phyloP scores from a whole-genome alignment of 352 stramenopile genomes.

The Phytopythium mirpurense region DNA sequence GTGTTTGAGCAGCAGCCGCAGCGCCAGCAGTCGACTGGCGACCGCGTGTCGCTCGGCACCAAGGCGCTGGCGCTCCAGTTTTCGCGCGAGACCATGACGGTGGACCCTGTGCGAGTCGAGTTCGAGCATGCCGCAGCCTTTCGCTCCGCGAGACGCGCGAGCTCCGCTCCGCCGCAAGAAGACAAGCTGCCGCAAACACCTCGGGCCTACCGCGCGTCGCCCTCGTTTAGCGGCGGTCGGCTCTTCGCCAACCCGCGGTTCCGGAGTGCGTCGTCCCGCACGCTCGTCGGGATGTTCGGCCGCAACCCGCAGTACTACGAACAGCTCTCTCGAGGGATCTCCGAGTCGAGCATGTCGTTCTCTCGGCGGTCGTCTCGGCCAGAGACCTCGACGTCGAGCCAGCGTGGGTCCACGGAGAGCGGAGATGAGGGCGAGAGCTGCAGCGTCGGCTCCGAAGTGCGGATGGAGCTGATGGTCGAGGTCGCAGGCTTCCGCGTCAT shows the following conservation, averaged over 20 bases:
- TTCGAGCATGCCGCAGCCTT: conserved; percentile 19
- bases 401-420: conserved; percentile 2
- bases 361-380: conserved; percentile 3
- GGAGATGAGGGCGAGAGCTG: conserved; percentile 1
- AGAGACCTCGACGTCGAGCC: neutral
- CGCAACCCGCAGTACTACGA: conserved; percentile 11
- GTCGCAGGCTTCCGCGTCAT: conserved; percentile 74
- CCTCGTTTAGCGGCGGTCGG: neutral
- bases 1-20: conserved; percentile 42
- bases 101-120: conserved; percentile 31
- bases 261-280: conserved; percentile 35
- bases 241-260: conserved; percentile 15
- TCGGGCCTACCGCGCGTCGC: conserved; percentile 1
- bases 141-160: conserved; percentile 6
- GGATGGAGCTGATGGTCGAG: conserved; percentile 67
- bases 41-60: neutral
- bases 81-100: conserved; percentile 32
- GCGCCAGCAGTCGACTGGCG: conserved; percentile 2
- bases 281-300: conserved; percentile 29
- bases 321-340: conserved; percentile 2
- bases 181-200: neutral
- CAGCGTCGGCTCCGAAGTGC: conserved; percentile 24
- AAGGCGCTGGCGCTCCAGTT: conserved; percentile 68
- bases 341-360: conserved; percentile 6
- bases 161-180: neutral